A percentile compares a stretch with the other conserved stretches of the same genome.
These are phyloP conservation scores for Euphorbia tirucalli DNA, from an alignment of 345 rosid species.

Conservation along the genomic window DNA sequence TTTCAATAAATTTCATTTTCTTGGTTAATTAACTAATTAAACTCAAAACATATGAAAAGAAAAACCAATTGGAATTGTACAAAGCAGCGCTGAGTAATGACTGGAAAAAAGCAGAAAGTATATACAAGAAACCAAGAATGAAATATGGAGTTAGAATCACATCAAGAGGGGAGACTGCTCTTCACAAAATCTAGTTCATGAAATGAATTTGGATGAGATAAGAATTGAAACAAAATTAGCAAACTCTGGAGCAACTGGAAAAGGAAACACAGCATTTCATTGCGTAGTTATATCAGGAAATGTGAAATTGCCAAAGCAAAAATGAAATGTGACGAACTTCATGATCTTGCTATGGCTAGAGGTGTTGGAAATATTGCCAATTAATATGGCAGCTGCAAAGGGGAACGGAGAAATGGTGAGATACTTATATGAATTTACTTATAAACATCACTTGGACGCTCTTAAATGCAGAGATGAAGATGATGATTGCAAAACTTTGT, in stretches of 20 bases:
- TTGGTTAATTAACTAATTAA: too few species aligned
- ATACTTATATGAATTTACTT: neutral
- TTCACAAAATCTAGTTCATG: slow-evolving; percentile 15
- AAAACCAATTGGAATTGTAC: neutral
- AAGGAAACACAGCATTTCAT: neutral
- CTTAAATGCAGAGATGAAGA: neutral
- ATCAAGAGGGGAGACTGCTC: neutral
- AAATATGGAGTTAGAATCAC: neutral
- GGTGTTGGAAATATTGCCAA: neutral
- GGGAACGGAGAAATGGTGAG: neutral
- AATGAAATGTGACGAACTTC: neutral
- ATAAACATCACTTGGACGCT: neutral
- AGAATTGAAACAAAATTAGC: neutral
- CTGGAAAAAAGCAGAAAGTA: slow-evolving; percentile 5
- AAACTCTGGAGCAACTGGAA: neutral
- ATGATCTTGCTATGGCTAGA: neutral
- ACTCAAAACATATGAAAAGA: neutral
- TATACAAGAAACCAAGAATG: neutral
- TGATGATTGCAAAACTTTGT: neutral
- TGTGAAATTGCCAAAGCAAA: neutral
- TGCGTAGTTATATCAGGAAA: neutral
- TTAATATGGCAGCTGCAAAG: neutral
- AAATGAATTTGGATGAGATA: slow-evolving; percentile 7
- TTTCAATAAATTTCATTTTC: too few species aligned
- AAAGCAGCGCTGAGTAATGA: slow-evolving; percentile 1